Percentiles rank a stretch among this genome's conserved stretches.
These are phyloP conservation scores for Begonia peltatifolia DNA, from an alignment of 306 rosid genomes.

Conservation along the genomic window DNA sequence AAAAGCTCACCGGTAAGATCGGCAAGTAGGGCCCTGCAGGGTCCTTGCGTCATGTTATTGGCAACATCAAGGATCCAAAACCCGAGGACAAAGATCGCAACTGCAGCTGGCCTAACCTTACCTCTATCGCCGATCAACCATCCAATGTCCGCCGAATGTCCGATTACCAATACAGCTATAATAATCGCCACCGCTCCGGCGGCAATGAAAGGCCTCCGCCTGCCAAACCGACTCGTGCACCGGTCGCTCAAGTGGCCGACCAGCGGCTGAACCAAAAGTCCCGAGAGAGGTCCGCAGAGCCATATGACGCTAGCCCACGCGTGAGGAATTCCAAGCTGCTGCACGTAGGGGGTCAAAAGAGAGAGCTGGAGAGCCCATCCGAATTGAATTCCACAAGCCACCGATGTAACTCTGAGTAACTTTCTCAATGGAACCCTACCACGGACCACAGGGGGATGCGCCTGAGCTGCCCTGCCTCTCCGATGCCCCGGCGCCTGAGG, in stretches of 20 bases:
- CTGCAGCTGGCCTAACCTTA: constrained; percentile 37
- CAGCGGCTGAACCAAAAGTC: constrained; percentile 73
- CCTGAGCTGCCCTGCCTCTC: too few species aligned
- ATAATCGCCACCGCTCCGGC: constrained; percentile 44
- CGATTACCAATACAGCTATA: constrained; percentile 47
- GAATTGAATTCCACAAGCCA: constrained; percentile 85
- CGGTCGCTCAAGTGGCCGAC: constrained; percentile 84
- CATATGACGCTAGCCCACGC: constrained; percentile 92
- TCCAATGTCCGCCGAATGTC: constrained; percentile 77
- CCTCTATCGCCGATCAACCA: constrained; percentile 56
- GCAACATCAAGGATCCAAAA: constrained; percentile 2
- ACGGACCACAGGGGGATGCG: neutral
- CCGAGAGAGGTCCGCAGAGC: constrained; percentile 92
- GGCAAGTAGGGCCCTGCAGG: constrained; percentile 27
- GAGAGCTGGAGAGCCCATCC: constrained; percentile 98
- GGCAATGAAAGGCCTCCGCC: constrained; percentile 75
- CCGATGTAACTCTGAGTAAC: constrained; percentile 59
- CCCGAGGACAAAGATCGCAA: constrained; percentile 20
- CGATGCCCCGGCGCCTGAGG: too few species aligned
- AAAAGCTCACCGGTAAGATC: constrained; percentile 70
- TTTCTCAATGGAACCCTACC: constrained; percentile 32
- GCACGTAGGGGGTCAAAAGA: constrained; percentile 81
- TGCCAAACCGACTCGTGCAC: constrained; percentile 61
- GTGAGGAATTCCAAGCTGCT: constrained; percentile 92
- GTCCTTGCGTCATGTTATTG: constrained; percentile 1